Evolutionary conservation across 495 filamentous ascomycete genomes (phyloP), one percentile per base, ranked within the genome.

Genomic region (Diplogelasinospora grovesii): DNA sequence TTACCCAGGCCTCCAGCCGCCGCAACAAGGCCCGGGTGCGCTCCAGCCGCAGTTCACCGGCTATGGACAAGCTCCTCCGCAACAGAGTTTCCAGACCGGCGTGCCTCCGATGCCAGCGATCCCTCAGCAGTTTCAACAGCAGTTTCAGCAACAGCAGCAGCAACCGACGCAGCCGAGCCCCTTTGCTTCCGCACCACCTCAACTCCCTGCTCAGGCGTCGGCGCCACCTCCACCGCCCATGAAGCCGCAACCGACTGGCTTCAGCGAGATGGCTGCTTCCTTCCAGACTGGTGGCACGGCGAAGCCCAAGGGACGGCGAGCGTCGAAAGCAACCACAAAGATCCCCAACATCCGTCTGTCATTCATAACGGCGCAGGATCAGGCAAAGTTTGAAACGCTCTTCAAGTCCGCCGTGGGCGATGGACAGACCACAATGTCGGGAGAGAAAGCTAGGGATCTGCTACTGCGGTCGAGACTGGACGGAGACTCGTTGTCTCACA

Each of bases 311-410:
- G 59, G 67, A 16, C 60, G 61, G 36, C 45, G 64, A 45, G 45
- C 72, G 14, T 62, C 72, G 15, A 67, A 60, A 44, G 45, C 59
- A 9, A 44, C 49, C 4, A 70, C 66, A 20, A 89, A 81, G 64
- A 95, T 99, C 35, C 93, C 93, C n/a, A 97, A 85, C 55, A 92
- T 96, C 40, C 73, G 93, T 32, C 69, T 99, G 30, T 94, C 88
- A 5, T 99, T 97, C 52, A 89, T 99, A 41, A 96, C 93, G 1
- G 88, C 85, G 16, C 80, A 84, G 48, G 93, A 99, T 54, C 93
- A 99, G 59, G 83, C 90, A 42, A 95, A 92, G 63, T 99, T 99
- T 53, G 93, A 99, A 71, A 89, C 94, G 45, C 69, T 99, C 7
- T 99, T 99, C 68, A 96, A 93, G 66, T 90, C 87, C 34, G 93